Conservation (phyloP, 2,329 filamentous ascomycete species). For the Fusarium goolgardi region DNA sequence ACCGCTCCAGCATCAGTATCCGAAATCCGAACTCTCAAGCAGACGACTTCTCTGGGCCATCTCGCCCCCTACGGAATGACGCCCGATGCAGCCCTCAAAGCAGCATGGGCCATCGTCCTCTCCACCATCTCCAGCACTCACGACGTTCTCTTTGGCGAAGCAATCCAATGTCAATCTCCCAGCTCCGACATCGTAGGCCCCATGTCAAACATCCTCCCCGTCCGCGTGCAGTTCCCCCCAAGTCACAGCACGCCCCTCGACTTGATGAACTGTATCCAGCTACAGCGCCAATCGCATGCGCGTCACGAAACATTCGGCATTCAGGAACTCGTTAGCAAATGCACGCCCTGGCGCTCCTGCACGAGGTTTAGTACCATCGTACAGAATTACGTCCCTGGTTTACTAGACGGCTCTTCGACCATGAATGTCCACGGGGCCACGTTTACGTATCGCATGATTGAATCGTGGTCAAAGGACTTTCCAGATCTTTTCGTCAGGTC, state of each 20-base stretch:
- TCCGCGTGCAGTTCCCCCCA: slow-evolving; percentile 61
- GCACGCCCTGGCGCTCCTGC: slow-evolving; percentile 66
- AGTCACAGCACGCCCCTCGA: slow-evolving; percentile 59
- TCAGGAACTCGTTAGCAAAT: slow-evolving; percentile 63
- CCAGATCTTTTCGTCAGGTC: slow-evolving; percentile 62
- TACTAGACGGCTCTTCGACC: slow-evolving; percentile 53
- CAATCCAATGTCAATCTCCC: slow-evolving; percentile 56
- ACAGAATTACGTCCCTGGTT: slow-evolving; percentile 56
- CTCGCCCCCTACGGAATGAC: slow-evolving; percentile 58
- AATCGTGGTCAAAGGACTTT: slow-evolving; percentile 55
- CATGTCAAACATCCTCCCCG: slow-evolving; percentile 60
- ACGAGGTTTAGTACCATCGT: slow-evolving; percentile 66
- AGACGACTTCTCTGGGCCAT: slow-evolving; percentile 56
- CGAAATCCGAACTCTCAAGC: slow-evolving; percentile 55
- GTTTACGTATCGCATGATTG: slow-evolving; percentile 58
- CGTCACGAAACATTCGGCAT: slow-evolving; percentile 64
- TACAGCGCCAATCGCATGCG: slow-evolving; percentile 60
- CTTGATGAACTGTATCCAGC: slow-evolving; percentile 61
- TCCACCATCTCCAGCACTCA: slow-evolving; percentile 60
- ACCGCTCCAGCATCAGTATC: slow-evolving; percentile 50
- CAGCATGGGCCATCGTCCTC: slow-evolving; percentile 68
- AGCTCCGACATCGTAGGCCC: slow-evolving; percentile 63
- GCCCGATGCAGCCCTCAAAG: slow-evolving; percentile 66
- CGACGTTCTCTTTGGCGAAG: slow-evolving; percentile 68
- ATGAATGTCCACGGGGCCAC: slow-evolving; percentile 59